Conservation (phyloP, 108 stramenopile genomes). For the Seminavis robusta region DNA sequence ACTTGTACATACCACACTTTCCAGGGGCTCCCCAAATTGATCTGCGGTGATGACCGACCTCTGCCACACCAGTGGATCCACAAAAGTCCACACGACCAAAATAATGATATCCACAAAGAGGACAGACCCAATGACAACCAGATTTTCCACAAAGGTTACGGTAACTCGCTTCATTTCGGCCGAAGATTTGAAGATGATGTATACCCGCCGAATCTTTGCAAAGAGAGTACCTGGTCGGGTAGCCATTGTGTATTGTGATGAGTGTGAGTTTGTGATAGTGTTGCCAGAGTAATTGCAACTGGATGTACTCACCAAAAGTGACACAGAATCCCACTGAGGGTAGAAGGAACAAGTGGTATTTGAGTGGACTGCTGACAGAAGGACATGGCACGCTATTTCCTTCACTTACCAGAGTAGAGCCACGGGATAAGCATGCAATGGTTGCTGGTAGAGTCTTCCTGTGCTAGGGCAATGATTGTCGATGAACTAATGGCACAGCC, state of each 20-base stretch:
- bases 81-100: conserved; percentile 2
- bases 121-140: conserved; percentile 1
- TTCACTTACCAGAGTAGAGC: conserved; percentile 19
- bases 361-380: no score
- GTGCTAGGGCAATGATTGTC: conserved; percentile 10
- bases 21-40: conserved; percentile 8
- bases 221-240: conserved; percentile 35
- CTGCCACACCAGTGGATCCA: conserved; percentile 10
- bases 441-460: background rate
- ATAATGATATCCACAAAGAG: conserved; percentile 9
- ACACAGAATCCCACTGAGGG: no score
- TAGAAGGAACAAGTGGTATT: no score
- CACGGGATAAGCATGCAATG: conserved; percentile 27
- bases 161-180: no score
- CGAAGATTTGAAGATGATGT: no score
- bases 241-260: no score
- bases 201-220: conserved; percentile 28
- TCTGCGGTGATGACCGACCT: background rate
- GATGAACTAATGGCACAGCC: conserved; percentile 6
- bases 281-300: no score
- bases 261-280: no score
- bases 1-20: no score
- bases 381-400: no score
- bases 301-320: no score
- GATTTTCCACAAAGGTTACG: no score